Evolutionary conservation across 1,284 basidiomycete genomes (phyloP).

Genomic region (Ceratobasidium sp.): DNA sequence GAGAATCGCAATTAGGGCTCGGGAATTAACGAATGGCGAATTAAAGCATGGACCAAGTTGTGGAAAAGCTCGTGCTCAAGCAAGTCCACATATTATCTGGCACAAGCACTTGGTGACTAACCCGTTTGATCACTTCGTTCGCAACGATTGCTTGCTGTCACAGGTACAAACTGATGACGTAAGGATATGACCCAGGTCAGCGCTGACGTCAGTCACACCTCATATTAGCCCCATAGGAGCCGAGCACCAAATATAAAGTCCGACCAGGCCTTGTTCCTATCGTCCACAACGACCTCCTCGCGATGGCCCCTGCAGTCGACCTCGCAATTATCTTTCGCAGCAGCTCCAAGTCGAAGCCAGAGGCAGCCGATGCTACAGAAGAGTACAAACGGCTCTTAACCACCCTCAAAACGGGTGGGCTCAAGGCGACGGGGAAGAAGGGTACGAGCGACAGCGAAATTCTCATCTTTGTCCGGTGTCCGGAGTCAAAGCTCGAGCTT

Average conservation of each 20-base stretch:
- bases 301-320: conserved; percentile 69
- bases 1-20: no score
- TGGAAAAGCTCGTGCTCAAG: no score
- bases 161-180: no score
- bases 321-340: conserved; percentile 78
- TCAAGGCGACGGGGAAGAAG: conserved; percentile 77
- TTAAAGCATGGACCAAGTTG: no score
- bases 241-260: conserved; percentile 11
- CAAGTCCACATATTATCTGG: no score
- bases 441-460: conserved; percentile 83
- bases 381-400: conserved; percentile 78
- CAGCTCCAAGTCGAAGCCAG: conserved; percentile 67
- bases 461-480: conserved; percentile 84
- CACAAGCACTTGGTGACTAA: no score
- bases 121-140: no score
- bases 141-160: no score
- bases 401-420: conserved; percentile 70
- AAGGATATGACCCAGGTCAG: background rate
- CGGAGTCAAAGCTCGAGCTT: conserved; percentile 70
- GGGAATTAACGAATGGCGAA: no score
- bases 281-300: background rate
- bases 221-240: background rate
- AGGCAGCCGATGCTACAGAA: conserved; percentile 71
- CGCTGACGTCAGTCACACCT: conserved; percentile 32
- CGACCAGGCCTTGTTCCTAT: no score